Conservation (phyloP, 2,329 filamentous ascomycete species). For the Colletotrichum sp. region DNA sequence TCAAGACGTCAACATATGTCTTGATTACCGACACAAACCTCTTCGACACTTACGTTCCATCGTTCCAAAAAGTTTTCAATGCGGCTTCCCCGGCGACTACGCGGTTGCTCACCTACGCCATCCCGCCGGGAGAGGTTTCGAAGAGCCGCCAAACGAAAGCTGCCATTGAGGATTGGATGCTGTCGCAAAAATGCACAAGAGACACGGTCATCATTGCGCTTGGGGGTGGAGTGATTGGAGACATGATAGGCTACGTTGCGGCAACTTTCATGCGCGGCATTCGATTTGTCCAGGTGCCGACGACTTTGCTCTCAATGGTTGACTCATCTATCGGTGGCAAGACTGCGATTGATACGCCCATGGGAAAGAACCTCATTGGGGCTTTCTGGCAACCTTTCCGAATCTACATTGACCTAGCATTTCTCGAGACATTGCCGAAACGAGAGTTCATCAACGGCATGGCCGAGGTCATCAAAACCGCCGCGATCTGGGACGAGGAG, state of each 20-base stretch:
- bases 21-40: conserved; percentile 97
- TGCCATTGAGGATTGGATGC: conserved; percentile 97
- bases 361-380: conserved; percentile 95
- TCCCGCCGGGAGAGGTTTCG: conserved; percentile 90
- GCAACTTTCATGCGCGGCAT: conserved; percentile 99
- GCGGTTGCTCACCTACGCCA: conserved; percentile 83
- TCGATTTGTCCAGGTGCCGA: conserved; percentile 95
- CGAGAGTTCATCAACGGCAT: conserved; percentile 98
- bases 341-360: conserved; percentile 94
- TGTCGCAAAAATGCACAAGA: conserved; percentile 87
- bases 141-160: conserved; percentile 94
- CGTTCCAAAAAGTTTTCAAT: conserved; percentile 61
- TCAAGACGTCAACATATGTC: conserved; percentile 89
- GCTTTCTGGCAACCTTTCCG: conserved; percentile 95
- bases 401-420: conserved; percentile 92
- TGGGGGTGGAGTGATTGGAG: conserved; percentile 95
- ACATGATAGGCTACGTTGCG: conserved; percentile 97
- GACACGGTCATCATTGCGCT: conserved; percentile 95
- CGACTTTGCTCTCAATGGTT: conserved; percentile 94
- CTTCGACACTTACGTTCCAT: conserved; percentile 77
- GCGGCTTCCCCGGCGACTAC: conserved; percentile 44
- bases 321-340: conserved; percentile 98
- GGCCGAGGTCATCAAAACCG: conserved; percentile 98
- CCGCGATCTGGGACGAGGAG: conserved; percentile 90
- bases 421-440: conserved; percentile 87